Evolutionary conservation across 441 rosid species (phyloP).

Genomic region (Lepidium campestre): DNA sequence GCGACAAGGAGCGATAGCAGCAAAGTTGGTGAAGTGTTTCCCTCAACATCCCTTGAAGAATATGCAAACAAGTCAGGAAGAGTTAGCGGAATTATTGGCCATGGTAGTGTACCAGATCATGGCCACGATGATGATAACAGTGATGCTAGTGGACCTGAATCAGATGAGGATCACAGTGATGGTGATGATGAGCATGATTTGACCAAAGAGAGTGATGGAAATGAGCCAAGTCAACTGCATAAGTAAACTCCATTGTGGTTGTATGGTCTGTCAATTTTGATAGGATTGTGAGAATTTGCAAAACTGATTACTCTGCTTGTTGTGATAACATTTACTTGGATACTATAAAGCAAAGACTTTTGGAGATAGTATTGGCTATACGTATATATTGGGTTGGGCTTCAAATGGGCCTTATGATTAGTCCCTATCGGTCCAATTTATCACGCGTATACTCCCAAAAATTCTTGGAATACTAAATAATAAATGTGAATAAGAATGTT

Average conservation of each 20-base stretch:
- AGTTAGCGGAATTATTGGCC: slow-evolving; percentile 14
- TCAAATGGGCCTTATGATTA: not conserved
- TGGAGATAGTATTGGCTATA: not conserved
- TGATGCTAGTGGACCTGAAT: slow-evolving; percentile 15
- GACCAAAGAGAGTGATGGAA: slow-evolving; percentile 6
- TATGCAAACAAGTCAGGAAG: slow-evolving; percentile 56
- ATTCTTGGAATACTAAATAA: slow-evolving; percentile 1
- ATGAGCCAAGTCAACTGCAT: not conserved
- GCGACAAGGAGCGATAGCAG: slow-evolving; percentile 41
- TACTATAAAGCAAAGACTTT: not conserved
- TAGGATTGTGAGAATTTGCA: slow-evolving; percentile 3
- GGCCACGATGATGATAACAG: slow-evolving; percentile 11
- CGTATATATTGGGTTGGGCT: not conserved
- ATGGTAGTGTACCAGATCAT: slow-evolving; percentile 10
- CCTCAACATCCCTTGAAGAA: slow-evolving; percentile 69
- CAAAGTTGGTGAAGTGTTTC: slow-evolving; percentile 83
- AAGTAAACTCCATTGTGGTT: slow-evolving; percentile 2
- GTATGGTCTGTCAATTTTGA: slow-evolving; percentile 11
- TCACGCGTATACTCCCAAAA: not conserved
- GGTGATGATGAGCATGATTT: slow-evolving; percentile 26
- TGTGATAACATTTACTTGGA: not conserved
- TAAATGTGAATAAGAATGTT: slow-evolving; percentile 26
- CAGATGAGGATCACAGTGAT: slow-evolving; percentile 18
- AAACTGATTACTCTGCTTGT: not conserved
- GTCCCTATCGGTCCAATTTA: not conserved